These are phyloP conservation scores for Aegilops longissima DNA, from an alignment of 176 grass and related monocot genomes.

Conservation along the genomic window DNA sequence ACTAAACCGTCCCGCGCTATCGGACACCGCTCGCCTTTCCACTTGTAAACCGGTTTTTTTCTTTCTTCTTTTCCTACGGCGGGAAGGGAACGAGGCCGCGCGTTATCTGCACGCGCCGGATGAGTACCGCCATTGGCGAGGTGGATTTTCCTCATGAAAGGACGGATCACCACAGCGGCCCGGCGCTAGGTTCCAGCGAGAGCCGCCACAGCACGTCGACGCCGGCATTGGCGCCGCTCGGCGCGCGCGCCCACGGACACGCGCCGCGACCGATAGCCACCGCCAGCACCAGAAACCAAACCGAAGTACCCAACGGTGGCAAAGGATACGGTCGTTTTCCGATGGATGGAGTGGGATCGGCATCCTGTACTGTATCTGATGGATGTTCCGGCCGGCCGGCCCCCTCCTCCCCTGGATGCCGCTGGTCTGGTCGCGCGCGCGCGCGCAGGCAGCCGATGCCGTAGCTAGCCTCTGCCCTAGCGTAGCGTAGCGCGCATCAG, in stretches of 20 bases:
- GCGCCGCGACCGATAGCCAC: not conserved
- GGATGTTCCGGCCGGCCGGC: not conserved
- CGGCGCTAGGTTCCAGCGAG: not conserved
- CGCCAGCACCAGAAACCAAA: not conserved
- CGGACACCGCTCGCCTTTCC: slow-evolving; percentile 18
- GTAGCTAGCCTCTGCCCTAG: not conserved
- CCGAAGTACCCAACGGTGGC: not conserved
- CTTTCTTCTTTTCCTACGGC: not conserved
- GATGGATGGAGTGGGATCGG: not conserved
- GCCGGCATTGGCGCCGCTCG: not conserved
- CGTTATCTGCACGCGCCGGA: not conserved
- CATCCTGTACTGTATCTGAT: not conserved
- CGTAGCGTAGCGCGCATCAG: not conserved
- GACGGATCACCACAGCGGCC: not conserved
- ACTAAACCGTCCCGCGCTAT: not conserved
- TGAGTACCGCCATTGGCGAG: not conserved
- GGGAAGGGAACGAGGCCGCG: not conserved
- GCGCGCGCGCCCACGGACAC: not conserved
- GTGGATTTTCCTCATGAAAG: not conserved
- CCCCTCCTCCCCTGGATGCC: not conserved
- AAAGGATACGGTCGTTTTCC: slow-evolving; percentile 6
- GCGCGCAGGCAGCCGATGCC: not conserved
- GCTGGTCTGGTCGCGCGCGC: too few relatives aligned
- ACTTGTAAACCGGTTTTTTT: not conserved
- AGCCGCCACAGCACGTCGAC: not conserved